phyloP scores from a whole-genome alignment of 2,329 filamentous ascomycete species.

The Stromatinia cepivora region DNA sequence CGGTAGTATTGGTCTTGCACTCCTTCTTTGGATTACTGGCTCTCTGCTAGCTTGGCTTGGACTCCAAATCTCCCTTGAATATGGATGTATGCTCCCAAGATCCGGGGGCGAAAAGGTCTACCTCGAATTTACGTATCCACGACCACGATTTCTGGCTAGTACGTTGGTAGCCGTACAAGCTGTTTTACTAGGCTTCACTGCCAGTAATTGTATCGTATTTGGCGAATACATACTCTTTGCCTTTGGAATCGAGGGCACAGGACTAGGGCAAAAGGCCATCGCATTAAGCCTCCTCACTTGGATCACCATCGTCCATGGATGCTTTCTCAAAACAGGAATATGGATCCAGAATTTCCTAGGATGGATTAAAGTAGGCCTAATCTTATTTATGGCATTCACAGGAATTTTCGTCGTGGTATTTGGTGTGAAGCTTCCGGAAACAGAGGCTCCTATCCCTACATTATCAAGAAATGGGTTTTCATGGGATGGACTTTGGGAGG shows the following conservation, averaged over 20 bases:
- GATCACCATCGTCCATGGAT: conserved; percentile 60
- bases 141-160: conserved; percentile 53
- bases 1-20: conserved; percentile 59
- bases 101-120: conserved; percentile 56
- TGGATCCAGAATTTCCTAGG: conserved; percentile 61
- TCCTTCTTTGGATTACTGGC: conserved; percentile 56
- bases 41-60: conserved; percentile 47
- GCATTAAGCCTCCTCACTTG: conserved; percentile 53
- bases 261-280: conserved; percentile 49
- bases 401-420: conserved; percentile 59
- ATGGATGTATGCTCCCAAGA: conserved; percentile 48
- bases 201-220: conserved; percentile 54
- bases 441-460: conserved; percentile 27
- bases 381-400: conserved; percentile 61
- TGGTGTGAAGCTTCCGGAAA: conserved; percentile 36
- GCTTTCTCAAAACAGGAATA: conserved; percentile 58
- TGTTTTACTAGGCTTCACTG: conserved; percentile 52
- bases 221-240: conserved; percentile 53
- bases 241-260: conserved; percentile 44
- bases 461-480: conserved; percentile 12
- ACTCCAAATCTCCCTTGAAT: conserved; percentile 48
- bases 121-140: conserved; percentile 53
- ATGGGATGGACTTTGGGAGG: conserved; percentile 61
- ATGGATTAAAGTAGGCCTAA: conserved; percentile 61
- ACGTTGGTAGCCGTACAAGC: conserved; percentile 54